Percentiles rank a stretch among this genome's conserved stretches.
phyloP scores from a whole-genome alignment of 2,329 filamentous ascomycete genomes.

The Anisogramma anomala region DNA sequence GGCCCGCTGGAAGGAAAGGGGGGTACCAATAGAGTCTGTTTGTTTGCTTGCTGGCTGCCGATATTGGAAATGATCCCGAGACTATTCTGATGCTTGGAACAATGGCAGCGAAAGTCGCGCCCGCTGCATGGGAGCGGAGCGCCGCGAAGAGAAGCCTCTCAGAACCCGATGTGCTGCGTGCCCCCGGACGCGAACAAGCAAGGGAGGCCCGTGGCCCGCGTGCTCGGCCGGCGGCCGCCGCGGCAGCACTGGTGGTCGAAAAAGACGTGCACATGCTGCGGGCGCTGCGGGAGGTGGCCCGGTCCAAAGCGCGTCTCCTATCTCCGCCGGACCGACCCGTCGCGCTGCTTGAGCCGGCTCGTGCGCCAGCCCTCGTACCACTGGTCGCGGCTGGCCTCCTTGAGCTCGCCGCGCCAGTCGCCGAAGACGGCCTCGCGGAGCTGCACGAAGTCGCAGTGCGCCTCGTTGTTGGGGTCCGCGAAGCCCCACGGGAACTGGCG shows the following conservation, averaged over 20 bases:
- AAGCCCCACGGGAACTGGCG: conserved; percentile 95
- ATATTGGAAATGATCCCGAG: no score
- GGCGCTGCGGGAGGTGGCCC: conserved; percentile 1
- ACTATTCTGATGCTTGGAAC: no score
- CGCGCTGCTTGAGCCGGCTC: conserved; percentile 47
- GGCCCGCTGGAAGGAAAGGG: no score
- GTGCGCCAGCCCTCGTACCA: conserved; percentile 97
- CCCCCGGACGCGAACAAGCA: no score
- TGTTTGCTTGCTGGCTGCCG: no score
- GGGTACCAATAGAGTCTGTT: background rate
- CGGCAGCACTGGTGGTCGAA: background rate
- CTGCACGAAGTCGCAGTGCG: conserved; percentile 87
- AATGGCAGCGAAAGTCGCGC: no score
- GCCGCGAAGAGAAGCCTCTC: no score
- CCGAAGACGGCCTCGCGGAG: conserved; percentile 86
- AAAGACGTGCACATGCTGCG: conserved; percentile 1
- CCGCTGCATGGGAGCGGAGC: no score
- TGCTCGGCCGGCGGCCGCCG: background rate
- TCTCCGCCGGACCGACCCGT: conserved; percentile 28
- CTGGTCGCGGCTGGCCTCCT: conserved; percentile 78
- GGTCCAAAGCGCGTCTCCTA: conserved; percentile 18
- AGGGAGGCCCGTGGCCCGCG: background rate
- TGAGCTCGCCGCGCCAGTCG: conserved; percentile 85
- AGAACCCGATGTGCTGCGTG: no score
- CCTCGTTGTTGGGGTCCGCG: conserved; percentile 79